Evolutionary conservation across 768 basidiomycete species (phyloP), one percentile per base, ranked within the genome.

Genomic region (Rhizopogon roseolus): DNA sequence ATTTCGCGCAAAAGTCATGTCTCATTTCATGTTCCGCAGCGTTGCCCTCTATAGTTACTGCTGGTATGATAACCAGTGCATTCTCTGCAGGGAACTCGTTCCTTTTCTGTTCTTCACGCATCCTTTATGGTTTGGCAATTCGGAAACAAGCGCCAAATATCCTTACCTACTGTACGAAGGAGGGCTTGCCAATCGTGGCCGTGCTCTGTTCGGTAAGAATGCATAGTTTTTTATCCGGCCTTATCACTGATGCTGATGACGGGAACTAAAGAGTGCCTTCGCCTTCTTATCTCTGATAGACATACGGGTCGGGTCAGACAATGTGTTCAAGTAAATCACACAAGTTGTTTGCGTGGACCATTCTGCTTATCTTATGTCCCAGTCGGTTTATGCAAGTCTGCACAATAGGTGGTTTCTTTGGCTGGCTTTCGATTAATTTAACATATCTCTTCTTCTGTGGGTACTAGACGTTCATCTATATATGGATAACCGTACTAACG

Each of bases 51-150:
- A 79, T 91, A 63, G 78, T 91, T 70, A 91, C 90, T 61, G 88
- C 81, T 17, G 78, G 72, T 52, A 74, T 90, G 60, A 79, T 91
- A 65, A 81, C 88, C 7, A 81, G 80, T 63, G 86, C 86, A 2
- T 83, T 86, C 73, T 86, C 85, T 19, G 82, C 86, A 13, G 82
- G 79, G 39, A 87, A 84, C 71, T 84, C 81, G 57, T 81, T 71
- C 74, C 65, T 85, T 49, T 88, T 82, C 72, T 78, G 66, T 48
- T 61, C 71, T 13, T 74, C 73, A 8, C 73, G 76, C 76, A 65
- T 71, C 37, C 58, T 73, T 25, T 71, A 72, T 46, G 71, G 68
- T 34, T 61, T 73, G 61, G 80, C 81, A 1, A 65, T 77, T 52
- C 67, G 73, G 46, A 73, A 74, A 10, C 74, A 82, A 55, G 79